A percentile compares a stretch with the other conserved stretches of the same genome.
Evolutionary conservation across 2,329 filamentous ascomycete genomes (phyloP).

Genomic region (Aureobasidium sp.): DNA sequence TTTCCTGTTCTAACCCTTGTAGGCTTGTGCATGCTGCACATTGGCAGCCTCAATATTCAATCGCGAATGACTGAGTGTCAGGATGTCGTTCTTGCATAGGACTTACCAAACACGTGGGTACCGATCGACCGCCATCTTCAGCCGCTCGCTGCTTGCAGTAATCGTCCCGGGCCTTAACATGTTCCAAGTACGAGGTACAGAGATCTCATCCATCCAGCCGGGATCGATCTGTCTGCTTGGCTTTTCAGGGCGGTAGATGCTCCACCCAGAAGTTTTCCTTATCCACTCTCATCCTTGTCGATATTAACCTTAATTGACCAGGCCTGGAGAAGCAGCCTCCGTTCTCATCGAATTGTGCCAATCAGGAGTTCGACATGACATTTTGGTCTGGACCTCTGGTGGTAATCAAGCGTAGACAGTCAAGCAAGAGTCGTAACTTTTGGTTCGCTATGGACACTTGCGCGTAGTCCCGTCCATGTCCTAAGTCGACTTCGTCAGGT

Average conservation of each 20-base stretch:
- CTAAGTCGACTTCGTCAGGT: background rate
- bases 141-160: background rate
- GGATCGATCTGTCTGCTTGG: background rate
- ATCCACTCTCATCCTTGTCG: background rate
- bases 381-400: background rate
- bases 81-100: background rate
- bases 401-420: background rate
- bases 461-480: background rate
- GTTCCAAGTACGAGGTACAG: background rate
- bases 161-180: background rate
- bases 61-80: background rate
- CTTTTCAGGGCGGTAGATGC: background rate
- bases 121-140: background rate
- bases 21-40: background rate
- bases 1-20: background rate
- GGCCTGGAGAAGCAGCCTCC: background rate
- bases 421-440: background rate
- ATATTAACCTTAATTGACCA: background rate
- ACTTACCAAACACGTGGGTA: background rate
- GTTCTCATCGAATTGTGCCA: background rate
- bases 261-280: background rate
- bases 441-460: background rate
- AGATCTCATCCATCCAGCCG: background rate
- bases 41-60: background rate
- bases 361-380: background rate